Percentiles rank a stretch among this genome's conserved stretches.
Evolutionary conservation across 257 asterid species (phyloP).

Genomic region (Lycium barbarum): DNA sequence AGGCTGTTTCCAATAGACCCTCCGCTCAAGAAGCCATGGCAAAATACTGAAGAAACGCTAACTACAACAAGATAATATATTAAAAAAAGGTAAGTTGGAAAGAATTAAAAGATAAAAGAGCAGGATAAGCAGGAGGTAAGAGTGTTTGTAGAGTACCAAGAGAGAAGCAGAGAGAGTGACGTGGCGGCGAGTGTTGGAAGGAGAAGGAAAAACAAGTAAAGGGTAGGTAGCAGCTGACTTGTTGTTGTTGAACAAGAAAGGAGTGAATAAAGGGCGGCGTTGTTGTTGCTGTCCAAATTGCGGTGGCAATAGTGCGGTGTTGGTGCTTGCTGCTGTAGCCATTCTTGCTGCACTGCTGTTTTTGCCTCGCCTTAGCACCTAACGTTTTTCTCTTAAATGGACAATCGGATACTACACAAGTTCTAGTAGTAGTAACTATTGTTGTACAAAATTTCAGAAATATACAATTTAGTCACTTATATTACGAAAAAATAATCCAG

Average conservation of each 20-base stretch:
- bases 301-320: slow-evolving; percentile 47
- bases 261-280: background rate
- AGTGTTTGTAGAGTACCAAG: slow-evolving; percentile 44
- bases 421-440: too few relatives aligned
- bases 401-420: background rate
- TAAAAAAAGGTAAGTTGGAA: background rate
- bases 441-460: too few relatives aligned
- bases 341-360: slow-evolving; percentile 18
- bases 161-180: slow-evolving; percentile 55
- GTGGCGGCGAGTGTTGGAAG: slow-evolving; percentile 41
- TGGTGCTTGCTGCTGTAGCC: slow-evolving; percentile 49
- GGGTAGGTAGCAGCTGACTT: slow-evolving; percentile 34
- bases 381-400: background rate
- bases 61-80: too few relatives aligned
- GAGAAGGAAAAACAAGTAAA: slow-evolving; percentile 36
- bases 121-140: background rate
- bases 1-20: too few relatives aligned
- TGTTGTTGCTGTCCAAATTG: slow-evolving; percentile 42
- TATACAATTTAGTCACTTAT: too few relatives aligned
- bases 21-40: too few relatives aligned
- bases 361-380: background rate
- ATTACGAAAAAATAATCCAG: too few relatives aligned
- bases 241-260: slow-evolving; percentile 36
- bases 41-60: too few relatives aligned
- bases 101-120: background rate